These are phyloP conservation scores for Coemansia sp. DNA, from an alignment of 192 early-diverging fungal species.

Conservation along the genomic window DNA sequence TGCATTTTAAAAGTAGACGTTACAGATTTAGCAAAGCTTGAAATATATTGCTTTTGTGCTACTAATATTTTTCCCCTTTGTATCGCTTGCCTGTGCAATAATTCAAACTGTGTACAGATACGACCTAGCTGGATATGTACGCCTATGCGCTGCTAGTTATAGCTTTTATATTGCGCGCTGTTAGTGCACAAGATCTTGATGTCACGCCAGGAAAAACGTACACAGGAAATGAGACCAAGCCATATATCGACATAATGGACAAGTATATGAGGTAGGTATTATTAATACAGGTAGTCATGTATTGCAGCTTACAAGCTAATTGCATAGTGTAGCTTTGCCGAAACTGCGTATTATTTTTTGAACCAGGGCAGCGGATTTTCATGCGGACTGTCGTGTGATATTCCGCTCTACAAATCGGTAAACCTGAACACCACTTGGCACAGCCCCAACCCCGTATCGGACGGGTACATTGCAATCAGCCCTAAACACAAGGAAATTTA, in stretches of 20 bases:
- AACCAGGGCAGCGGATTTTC: conserved; percentile 39
- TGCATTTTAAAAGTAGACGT: background rate
- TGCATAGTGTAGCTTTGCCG: conserved; percentile 30
- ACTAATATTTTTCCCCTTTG: background rate
- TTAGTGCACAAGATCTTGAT: conserved; percentile 33
- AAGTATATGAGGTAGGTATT: conserved; percentile 53
- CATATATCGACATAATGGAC: conserved; percentile 33
- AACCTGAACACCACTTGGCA: conserved; percentile 51
- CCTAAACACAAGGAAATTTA: conserved; percentile 41
- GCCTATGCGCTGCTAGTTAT: background rate
- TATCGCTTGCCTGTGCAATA: background rate
- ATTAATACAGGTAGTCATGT: background rate
- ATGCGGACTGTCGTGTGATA: conserved; percentile 30
- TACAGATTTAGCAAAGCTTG: background rate
- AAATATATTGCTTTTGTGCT: background rate
- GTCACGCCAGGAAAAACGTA: conserved; percentile 47
- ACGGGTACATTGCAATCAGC: conserved; percentile 46
- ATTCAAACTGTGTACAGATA: background rate
- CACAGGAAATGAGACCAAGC: conserved; percentile 29
- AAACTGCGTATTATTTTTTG: conserved; percentile 43
- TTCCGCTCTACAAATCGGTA: conserved; percentile 14
- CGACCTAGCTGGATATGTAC: background rate
- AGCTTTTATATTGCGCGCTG: background rate
- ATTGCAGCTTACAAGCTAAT: no score
- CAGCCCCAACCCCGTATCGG: conserved; percentile 42